Base-by-base conservation (phyloP, 2,329 filamentous ascomycete species). In the Diplodia seriata region DNA sequence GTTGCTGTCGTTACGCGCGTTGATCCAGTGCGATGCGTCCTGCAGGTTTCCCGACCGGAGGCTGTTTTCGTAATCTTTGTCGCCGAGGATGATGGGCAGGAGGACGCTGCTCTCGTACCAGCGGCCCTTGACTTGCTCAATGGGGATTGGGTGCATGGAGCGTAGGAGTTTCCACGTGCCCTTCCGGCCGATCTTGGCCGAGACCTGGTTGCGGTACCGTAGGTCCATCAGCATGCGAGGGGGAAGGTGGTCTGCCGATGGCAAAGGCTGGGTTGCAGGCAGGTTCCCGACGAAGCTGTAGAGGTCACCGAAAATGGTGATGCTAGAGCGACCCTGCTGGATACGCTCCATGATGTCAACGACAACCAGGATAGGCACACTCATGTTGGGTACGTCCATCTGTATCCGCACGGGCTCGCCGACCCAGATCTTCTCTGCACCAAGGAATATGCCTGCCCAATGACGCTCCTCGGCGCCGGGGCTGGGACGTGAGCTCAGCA, bases 41-140 rank as follows among this genome's bases (percentile, higher is more conserved):
- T 75, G 76, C 8, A 81, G 76, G 33, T 79, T 77, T 29, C 81
- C 80, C 20, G 77, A 74, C 36, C 79, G 74, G 68, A 81, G 70
- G 69, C 69, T 70, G 66, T 76, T 69, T 70, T 76, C 66, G 74
- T 75, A 74, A 12, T 74, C 72, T 4, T 77, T 73, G 31, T 74
- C 72, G n/a, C 68, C 68, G 49, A 77, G 73, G 2, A 81, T 73
- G 40, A 81, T 76, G 4, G 80, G 80, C 29, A 86, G 80, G 3
- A 88, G 76, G 1, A 84, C 74, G 51, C 79, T 81, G 2, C 84
- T 83, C 74, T 88, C 86, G 74, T 88, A 89, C 86, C 86, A 89
- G 11, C 86, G 81, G 8, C 86, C 86, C 73, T 86, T 87, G 71
- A 88, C 76, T 50, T 86, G 83, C 18, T 80, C 73, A 8, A 87